Evolutionary conservation across 208 protist genomes (phyloP), one percentile per base, ranked within the genome.

Genomic region (Lotmaria passim): DNA sequence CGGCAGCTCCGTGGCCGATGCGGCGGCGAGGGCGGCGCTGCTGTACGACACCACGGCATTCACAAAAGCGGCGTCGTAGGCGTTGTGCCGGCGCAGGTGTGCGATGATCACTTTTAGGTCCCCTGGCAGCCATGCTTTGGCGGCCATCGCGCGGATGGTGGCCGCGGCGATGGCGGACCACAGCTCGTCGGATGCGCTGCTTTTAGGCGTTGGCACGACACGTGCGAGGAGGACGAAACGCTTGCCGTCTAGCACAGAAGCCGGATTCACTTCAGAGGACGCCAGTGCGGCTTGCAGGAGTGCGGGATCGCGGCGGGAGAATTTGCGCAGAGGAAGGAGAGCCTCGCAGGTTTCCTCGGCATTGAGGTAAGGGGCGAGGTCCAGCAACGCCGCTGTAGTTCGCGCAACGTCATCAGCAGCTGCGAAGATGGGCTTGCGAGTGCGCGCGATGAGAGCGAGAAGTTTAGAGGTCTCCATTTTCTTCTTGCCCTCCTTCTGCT

Each of bases 331-430:
- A 17, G 66, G 66, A 15, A 38, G 43, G 4, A 66, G 19, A 19
- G 57, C 50, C 44, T 47, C 59, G 33, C 66, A 61, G 14, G 43
- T 73, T 28, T 79, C 65, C 15, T 57, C 31, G 7, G 70, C 63
- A 26, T 81, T 61, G 31, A 79, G 56, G 66, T 81, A 77, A 19
- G 75, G 71, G 11, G 73, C 67, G 7, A 89, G 57, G 10, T 89
- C 70, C 6, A 92, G 52, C 24, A 92, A 71, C 11, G 79, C 63
- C 11, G 50, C 44, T 53, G 75, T 70, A 11, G 81, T 69, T 33
- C 47, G 44, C 12, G 66, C 68, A 3, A 84, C 82, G 47, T 91
- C 82, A 33, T 88, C 79, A 12, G 62, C 58, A 23, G 50, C 43
- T 19, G 55, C 73, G 55, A 89, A 85, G 57, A 79, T 79, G 14